These are phyloP conservation scores for Leishmania lainsoni DNA, from an alignment of 208 protist genomes.

Conservation along the genomic window DNA sequence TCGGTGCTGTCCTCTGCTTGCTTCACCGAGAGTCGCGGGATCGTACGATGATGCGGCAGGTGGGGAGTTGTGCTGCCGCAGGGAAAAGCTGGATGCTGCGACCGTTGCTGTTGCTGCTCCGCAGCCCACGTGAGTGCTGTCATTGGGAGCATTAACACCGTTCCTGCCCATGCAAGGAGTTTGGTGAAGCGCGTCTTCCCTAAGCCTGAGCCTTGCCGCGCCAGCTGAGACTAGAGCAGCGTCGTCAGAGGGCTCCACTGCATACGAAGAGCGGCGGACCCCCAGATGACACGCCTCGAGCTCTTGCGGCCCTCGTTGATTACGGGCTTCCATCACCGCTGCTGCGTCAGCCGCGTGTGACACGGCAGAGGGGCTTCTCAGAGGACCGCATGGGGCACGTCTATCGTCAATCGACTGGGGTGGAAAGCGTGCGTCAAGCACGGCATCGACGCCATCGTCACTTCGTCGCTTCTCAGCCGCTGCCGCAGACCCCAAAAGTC, in stretches of 20 bases:
- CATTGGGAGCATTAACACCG: background rate
- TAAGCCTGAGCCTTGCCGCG: background rate
- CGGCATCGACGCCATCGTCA: background rate
- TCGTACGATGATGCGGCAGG: background rate
- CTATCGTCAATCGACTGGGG: background rate
- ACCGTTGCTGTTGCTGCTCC: background rate
- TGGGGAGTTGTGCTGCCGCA: background rate
- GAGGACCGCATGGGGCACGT: background rate
- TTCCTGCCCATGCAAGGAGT: background rate
- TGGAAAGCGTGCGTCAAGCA: background rate
- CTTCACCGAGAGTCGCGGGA: background rate
- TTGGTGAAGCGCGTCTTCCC: background rate
- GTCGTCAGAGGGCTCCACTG: background rate
- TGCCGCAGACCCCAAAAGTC: background rate
- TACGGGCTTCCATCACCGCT: background rate
- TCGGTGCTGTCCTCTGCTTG: constrained; percentile 2
- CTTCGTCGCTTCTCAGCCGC: background rate
- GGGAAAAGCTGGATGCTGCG: background rate
- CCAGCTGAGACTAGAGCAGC: background rate
- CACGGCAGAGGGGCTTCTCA: too few species aligned
- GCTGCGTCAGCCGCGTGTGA: background rate
- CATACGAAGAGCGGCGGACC: background rate
- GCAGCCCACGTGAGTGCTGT: background rate
- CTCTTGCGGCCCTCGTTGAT: background rate
- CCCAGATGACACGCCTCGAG: background rate